Percentiles rank a stretch among this genome's conserved stretches.
phyloP scores from a whole-genome alignment of 2,329 filamentous ascomycete genomes.

The Xylaria sp. region DNA sequence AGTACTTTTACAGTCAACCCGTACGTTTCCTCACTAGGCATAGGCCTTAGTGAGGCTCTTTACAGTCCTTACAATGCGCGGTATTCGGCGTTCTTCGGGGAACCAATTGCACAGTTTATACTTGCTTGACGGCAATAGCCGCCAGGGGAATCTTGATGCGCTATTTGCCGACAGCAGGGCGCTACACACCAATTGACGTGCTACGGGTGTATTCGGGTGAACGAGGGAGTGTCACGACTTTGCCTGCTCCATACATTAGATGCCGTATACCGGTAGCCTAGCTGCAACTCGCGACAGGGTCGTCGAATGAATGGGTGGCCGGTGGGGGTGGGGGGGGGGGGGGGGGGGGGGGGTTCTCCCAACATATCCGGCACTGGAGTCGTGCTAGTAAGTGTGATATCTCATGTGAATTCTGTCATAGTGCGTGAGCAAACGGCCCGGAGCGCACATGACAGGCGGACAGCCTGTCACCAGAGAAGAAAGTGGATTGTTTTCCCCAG shows the following conservation, averaged over 20 bases:
- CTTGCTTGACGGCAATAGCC: conserved; percentile 5
- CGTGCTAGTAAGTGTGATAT: neutral
- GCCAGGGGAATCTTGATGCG: conserved; percentile 1
- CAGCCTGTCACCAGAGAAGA: conserved; percentile 1
- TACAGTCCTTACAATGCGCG: neutral
- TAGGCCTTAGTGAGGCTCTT: neutral
- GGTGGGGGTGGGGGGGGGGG: neutral
- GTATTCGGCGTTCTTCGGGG: neutral
- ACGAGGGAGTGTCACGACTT: conserved; percentile 6
- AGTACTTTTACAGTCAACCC: conserved; percentile 7
- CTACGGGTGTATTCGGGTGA: conserved; percentile 12
- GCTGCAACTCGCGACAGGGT: too few relatives aligned
- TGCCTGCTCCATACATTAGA: conserved; percentile 9
- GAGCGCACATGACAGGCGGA: conserved; percentile 5
- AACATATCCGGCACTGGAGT: too few relatives aligned
- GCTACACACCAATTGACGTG: neutral
- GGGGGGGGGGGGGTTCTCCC: conserved; percentile 4
- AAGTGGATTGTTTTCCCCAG: conserved; percentile 20
- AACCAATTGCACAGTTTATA: too few relatives aligned
- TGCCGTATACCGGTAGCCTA: neutral
- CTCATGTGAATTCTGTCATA: conserved; percentile 18
- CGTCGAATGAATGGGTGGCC: too few relatives aligned
- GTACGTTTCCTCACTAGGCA: neutral
- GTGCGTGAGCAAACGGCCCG: conserved; percentile 1
- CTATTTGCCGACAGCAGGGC: conserved; percentile 11